These are phyloP conservation scores for Puccinia novopanici DNA, from an alignment of 1,284 basidiomycete genomes.

Conservation along the genomic window DNA sequence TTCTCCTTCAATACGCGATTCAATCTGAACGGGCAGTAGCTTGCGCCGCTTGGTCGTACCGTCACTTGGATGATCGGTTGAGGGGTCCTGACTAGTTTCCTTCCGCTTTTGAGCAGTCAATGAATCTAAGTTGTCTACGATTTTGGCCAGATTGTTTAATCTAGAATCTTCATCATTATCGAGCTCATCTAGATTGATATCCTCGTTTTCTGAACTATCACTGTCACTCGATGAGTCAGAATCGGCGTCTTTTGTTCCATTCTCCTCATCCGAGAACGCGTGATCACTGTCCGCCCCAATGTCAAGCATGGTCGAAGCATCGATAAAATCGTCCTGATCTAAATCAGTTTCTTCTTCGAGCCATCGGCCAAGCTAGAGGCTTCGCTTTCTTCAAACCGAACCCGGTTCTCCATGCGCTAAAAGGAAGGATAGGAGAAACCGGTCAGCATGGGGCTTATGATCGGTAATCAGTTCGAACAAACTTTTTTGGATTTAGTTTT, in stretches of 20 bases:
- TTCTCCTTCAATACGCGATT: conserved; percentile 30
- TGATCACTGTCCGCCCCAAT: conserved; percentile 41
- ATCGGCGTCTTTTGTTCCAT: background rate
- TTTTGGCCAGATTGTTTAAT: conserved; percentile 24
- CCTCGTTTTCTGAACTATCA: background rate
- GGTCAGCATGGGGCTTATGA: background rate
- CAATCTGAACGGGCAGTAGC: conserved; percentile 40
- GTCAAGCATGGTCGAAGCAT: conserved; percentile 49
- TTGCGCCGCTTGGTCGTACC: conserved; percentile 32
- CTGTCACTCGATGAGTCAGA: background rate
- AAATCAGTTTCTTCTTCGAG: conserved; percentile 31
- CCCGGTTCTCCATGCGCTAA: background rate
- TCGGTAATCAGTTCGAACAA: too few species aligned
- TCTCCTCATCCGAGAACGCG: conserved; percentile 34
- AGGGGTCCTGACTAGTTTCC: conserved; percentile 11
- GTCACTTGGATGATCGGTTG: background rate
- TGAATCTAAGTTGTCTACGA: conserved; percentile 35
- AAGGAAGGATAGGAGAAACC: background rate
- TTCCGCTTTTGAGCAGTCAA: conserved; percentile 34
- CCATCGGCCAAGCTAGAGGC: background rate
- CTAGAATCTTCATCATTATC: conserved; percentile 35
- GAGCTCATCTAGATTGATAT: conserved; percentile 32
- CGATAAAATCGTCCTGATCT: conserved; percentile 26
- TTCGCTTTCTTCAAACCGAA: conserved; percentile 22
- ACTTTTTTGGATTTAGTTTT: conserved; percentile 20